Percentiles rank a stretch among this genome's conserved stretches.
Evolutionary conservation across 176 grass and related monocot species (phyloP).

Genomic region (Ensete glaucum): DNA sequence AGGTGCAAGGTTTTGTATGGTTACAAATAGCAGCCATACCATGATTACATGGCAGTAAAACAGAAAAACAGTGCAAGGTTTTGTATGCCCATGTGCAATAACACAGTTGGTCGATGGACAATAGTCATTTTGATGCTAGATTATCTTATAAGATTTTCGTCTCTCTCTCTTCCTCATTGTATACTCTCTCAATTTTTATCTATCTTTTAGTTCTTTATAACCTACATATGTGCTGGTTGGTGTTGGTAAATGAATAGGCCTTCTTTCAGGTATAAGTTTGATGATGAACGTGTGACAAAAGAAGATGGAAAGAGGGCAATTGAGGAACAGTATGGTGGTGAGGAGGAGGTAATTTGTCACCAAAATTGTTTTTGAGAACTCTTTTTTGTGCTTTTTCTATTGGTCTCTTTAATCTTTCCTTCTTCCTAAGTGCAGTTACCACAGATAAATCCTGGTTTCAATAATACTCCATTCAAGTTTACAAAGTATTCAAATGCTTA

Average conservation of each 20-base stretch:
- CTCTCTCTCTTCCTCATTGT: too few relatives aligned
- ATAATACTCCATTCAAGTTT: slow-evolving; percentile 2
- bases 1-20: too few relatives aligned
- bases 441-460: neutral
- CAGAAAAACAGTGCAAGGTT: too few relatives aligned
- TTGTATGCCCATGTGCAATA: too few relatives aligned
- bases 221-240: neutral
- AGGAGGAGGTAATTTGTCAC: neutral
- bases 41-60: too few relatives aligned
- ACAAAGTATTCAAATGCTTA: slow-evolving; percentile 10
- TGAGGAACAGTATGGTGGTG: slow-evolving; percentile 11
- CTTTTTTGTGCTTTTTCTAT: neutral
- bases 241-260: neutral
- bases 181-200: too few relatives aligned
- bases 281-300: slow-evolving; percentile 14
- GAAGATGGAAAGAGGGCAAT: slow-evolving; percentile 2
- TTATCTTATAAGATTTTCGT: too few relatives aligned
- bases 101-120: too few relatives aligned
- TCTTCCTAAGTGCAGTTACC: neutral
- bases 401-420: neutral
- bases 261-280: slow-evolving; percentile 9
- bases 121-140: too few relatives aligned
- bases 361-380: too few relatives aligned
- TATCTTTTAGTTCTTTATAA: neutral
- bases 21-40: too few relatives aligned